Percentiles rank a stretch among this genome's conserved stretches.
These are phyloP conservation scores for Alternaria ethzedia DNA, from an alignment of 2,329 filamentous ascomycete species.

Conservation along the genomic window DNA sequence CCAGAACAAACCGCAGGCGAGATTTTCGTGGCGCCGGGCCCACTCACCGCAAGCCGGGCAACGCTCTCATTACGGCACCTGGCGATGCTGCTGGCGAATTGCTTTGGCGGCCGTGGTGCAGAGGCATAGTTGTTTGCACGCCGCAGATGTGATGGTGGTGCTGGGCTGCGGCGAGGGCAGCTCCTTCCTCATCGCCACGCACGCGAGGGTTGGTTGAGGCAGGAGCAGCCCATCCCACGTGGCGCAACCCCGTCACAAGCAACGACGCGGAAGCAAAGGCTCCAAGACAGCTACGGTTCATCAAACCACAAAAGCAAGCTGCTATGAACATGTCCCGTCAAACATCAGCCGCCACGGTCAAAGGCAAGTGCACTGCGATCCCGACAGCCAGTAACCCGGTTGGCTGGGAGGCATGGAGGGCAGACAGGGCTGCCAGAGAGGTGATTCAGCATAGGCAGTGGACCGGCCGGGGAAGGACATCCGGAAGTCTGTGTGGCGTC, in stretches of 20 bases:
- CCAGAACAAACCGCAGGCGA: slow-evolving; percentile 34
- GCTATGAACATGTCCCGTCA: slow-evolving; percentile 15
- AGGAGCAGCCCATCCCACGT: slow-evolving; percentile 12
- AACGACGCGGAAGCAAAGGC: slow-evolving; percentile 1
- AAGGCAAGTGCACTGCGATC: slow-evolving; percentile 17
- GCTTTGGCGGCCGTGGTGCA: not conserved
- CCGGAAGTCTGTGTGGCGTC: slow-evolving; percentile 34
- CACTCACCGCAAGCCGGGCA: slow-evolving; percentile 28
- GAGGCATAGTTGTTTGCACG: not conserved
- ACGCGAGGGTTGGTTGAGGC: slow-evolving; percentile 2
- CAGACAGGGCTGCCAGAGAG: slow-evolving; percentile 17
- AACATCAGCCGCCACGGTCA: slow-evolving; percentile 2
- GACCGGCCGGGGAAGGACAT: slow-evolving; percentile 40
- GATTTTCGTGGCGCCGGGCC: slow-evolving; percentile 25
- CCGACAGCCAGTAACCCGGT: slow-evolving; percentile 43
- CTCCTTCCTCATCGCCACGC: not conserved
- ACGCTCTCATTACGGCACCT: slow-evolving; percentile 28
- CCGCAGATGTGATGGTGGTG: slow-evolving; percentile 1
- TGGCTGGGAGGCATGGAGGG: slow-evolving; percentile 14
- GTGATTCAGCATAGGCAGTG: slow-evolving; percentile 30
- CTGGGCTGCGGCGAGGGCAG: not conserved
- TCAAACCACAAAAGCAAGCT: slow-evolving; percentile 4
- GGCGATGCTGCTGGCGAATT: slow-evolving; percentile 1
- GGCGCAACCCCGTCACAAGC: slow-evolving; percentile 4
- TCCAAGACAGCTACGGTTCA: not conserved